Percentiles rank a stretch among this genome's conserved stretches.
Conservation (phyloP, 225 moss, liverwort and hornwort species). For the Neckera pumila region DNA sequence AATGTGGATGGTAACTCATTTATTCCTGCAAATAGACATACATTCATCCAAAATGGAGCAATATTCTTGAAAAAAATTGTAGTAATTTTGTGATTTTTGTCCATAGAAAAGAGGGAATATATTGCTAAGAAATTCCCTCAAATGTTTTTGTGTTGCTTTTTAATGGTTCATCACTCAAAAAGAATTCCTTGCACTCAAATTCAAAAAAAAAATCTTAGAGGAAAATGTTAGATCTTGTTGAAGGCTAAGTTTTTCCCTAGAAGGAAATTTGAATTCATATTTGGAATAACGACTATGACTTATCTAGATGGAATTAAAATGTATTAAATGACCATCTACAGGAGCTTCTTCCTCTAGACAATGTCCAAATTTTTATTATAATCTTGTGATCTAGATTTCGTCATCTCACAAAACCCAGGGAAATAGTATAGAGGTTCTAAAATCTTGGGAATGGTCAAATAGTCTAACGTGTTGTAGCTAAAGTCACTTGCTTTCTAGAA, state of each 20-base stretch:
- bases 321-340: too few relatives aligned
- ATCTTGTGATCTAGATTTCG: too few relatives aligned
- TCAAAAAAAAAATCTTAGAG: not conserved
- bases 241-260: rapidly evolving
- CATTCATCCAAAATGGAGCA: not conserved
- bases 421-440: too few relatives aligned
- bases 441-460: too few relatives aligned
- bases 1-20: not conserved
- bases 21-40: not conserved
- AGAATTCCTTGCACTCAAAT: rapidly evolving
- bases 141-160: not conserved
- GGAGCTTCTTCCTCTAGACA: not conserved
- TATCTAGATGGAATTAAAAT: not conserved
- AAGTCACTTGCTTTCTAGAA: too few relatives aligned
- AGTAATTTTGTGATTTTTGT: not conserved
- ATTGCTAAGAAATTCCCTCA: too few relatives aligned
- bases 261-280: not conserved
- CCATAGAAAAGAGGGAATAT: not conserved
- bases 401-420: too few relatives aligned
- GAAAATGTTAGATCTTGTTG: not conserved
- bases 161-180: not conserved
- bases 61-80: not conserved
- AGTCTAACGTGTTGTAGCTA: too few relatives aligned
- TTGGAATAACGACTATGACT: not conserved
- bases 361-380: rapidly evolving